Conservation (phyloP, 768 basidiomycete genomes). For the Tephrocybe sp. region DNA sequence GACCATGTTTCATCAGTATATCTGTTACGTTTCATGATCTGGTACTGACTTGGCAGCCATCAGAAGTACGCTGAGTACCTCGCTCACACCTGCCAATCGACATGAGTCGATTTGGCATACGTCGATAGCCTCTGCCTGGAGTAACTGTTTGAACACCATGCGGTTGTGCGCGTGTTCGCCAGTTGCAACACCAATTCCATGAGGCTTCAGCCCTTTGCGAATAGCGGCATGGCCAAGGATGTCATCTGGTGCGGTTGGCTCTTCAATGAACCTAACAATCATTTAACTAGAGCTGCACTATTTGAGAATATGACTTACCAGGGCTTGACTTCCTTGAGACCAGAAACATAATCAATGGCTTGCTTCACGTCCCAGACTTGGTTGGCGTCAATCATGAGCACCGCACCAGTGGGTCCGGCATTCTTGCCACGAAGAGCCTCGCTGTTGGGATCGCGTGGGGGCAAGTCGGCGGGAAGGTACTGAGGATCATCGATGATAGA, state of each 20-base stretch:
- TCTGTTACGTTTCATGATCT: not conserved
- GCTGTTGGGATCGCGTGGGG: constrained; percentile 59
- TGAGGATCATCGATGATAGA: constrained; percentile 94
- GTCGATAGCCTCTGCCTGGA: constrained; percentile 91
- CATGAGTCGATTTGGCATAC: constrained; percentile 96
- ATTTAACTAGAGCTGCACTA: too few species aligned
- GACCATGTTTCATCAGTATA: too few species aligned
- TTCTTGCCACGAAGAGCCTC: constrained; percentile 82
- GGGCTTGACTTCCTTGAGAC: constrained; percentile 77
- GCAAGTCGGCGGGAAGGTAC: constrained; percentile 62
- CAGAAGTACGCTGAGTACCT: constrained; percentile 85
- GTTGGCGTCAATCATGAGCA: constrained; percentile 97
- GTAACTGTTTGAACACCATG: constrained; percentile 93
- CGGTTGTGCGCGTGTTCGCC: constrained; percentile 95
- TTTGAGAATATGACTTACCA: constrained; percentile 76
- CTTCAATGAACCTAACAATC: constrained; percentile 89
- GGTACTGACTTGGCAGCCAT: constrained; percentile 78
- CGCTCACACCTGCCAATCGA: constrained; percentile 89
- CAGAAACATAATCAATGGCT: constrained; percentile 89
- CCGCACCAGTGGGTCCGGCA: constrained; percentile 90
- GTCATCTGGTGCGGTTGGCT: constrained; percentile 92
- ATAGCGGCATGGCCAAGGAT: constrained; percentile 83
- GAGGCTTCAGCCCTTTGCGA: constrained; percentile 71
- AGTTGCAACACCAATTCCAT: constrained; percentile 89
- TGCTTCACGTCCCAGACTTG: constrained; percentile 95